These are phyloP conservation scores for Paramecium bursaria DNA, from an alignment of 73 alveolate species.

Conservation along the genomic window DNA sequence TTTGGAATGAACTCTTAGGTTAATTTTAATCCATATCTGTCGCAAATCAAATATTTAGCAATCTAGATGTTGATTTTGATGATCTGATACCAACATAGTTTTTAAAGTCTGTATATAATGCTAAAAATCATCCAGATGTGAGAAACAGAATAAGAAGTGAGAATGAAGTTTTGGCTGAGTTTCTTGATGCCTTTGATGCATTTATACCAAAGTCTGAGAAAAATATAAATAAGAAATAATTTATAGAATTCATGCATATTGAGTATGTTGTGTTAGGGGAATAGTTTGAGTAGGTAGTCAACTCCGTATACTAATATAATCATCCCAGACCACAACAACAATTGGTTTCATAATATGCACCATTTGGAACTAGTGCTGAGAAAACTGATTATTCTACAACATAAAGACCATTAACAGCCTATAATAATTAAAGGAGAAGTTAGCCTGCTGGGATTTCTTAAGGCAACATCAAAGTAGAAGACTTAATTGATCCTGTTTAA, in stretches of 20 bases:
- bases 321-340: slow-evolving; percentile 59
- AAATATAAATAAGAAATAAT: slow-evolving; percentile 74
- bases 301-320: background rate
- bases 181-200: slow-evolving; percentile 75
- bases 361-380: slow-evolving; percentile 74
- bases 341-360: slow-evolving; percentile 69
- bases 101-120: slow-evolving; percentile 70
- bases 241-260: slow-evolving; percentile 74
- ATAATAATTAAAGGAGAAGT: background rate
- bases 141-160: slow-evolving; percentile 75
- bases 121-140: slow-evolving; percentile 77
- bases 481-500: slow-evolving; percentile 23
- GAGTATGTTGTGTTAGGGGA: slow-evolving; percentile 24
- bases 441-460: slow-evolving; percentile 42
- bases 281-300: slow-evolving; percentile 36
- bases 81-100: slow-evolving; percentile 70
- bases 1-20: slow-evolving; percentile 22
- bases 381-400: slow-evolving; percentile 72
- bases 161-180: slow-evolving; percentile 75
- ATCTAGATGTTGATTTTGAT: slow-evolving; percentile 78
- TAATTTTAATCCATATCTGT: background rate
- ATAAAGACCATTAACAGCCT: slow-evolving; percentile 55
- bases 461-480: slow-evolving; percentile 10
- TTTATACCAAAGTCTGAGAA: slow-evolving; percentile 70
- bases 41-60: slow-evolving; percentile 71